These are phyloP conservation scores for Omphalea diandra DNA, from an alignment of 441 rosid genomes.

Conservation along the genomic window DNA sequence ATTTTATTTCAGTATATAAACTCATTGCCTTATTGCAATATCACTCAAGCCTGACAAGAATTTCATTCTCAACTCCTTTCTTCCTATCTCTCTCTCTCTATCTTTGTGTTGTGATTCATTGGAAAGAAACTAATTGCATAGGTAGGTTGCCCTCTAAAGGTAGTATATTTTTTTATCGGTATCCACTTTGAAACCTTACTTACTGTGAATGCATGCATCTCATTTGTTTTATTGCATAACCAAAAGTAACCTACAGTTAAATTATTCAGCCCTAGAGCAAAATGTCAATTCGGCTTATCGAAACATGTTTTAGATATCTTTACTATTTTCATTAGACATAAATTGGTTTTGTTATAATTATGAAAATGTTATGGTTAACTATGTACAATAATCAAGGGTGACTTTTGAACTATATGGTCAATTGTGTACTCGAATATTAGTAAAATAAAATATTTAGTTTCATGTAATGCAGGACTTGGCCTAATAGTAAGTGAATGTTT, in stretches of 20 bases:
- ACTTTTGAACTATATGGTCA: neutral
- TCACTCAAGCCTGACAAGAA: conserved; percentile 19
- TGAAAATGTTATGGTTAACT: neutral
- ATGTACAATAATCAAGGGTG: neutral
- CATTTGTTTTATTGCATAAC: neutral
- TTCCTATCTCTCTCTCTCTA: neutral
- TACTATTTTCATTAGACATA: neutral
- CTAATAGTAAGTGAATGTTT: neutral
- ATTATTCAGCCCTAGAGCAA: neutral
- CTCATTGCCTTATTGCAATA: too few species aligned
- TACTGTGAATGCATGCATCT: neutral
- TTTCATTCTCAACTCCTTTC: neutral
- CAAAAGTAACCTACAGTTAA: neutral
- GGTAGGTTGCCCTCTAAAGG: conserved; percentile 71
- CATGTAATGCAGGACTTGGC: neutral
- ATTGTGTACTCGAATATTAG: neutral
- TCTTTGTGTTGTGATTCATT: conserved; percentile 19
- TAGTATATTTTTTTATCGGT: conserved; percentile 93
- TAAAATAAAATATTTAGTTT: too few species aligned
- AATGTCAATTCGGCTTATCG: neutral
- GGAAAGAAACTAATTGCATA: conserved; percentile 56
- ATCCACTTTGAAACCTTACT: neutral
- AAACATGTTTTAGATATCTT: neutral
- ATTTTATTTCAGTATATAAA: conserved; percentile 44
- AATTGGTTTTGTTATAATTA: neutral